Evolutionary conservation across 495 filamentous ascomycete species (phyloP), one percentile per base, ranked within the genome.

Genomic region (Penicillium atrosanguineum): DNA sequence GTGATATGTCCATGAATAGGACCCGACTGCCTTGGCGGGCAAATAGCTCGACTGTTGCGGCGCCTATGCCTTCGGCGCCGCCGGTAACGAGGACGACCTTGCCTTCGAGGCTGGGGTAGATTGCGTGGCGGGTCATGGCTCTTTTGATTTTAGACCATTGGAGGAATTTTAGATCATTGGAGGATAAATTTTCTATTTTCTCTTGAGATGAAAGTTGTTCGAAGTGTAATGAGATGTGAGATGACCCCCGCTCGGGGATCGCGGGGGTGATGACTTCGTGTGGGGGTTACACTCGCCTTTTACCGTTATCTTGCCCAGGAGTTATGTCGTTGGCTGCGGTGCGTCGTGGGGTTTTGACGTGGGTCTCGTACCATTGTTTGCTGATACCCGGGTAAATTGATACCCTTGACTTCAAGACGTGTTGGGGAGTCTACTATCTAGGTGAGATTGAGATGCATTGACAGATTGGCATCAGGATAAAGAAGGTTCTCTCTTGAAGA

Each of bases 61-160:
- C 76, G 11, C 79, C 79, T 61, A 82, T 78, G 28, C 79, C 79
- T 7, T 76, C 73, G 2, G 79, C 78, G 21, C 76, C 79, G 53
- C 79, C 79, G 0, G 78, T 74, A 55, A 82, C 73, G 26, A 82
- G 58, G 41, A 82, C 77, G 29, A 69, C 76, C 61, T 72, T 77
- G 45, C 68, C 62, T 62, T 68, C 75, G 7, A 64, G 53, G 37
- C 67, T 66, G 29, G 53, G 58, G 20, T 64, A 61, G 19, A 61
- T 6, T 20, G 51, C 45, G 52, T 34, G 31, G 11, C 31, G 31
- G 11, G 31, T 14, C 31, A 34, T 34, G 8, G 11, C 7, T 31
- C 2, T 31, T n/a, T n/a, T n/a, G n/a, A 31, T 31, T 31, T 1
- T 31, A 31, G 28, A 9, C 4, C 4, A 31, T 9, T 9, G 28